These are phyloP conservation scores for Mayamaea pseudoterrestris DNA, from an alignment of 108 stramenopile genomes.

Conservation along the genomic window DNA sequence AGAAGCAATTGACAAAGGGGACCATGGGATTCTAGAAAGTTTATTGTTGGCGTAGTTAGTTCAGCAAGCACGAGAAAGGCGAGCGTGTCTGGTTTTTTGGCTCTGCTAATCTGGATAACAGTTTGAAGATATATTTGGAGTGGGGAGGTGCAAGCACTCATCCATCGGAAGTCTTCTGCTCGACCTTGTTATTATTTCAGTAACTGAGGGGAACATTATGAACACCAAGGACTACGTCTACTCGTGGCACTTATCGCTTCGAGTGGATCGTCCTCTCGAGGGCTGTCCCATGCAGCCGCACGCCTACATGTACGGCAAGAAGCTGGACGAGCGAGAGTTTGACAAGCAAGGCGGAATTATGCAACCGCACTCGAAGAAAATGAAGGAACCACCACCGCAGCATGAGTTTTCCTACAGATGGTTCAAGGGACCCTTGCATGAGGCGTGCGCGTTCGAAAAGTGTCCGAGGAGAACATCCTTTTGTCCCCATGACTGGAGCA, in stretches of 20 bases:
- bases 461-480: slow-evolving; percentile 78
- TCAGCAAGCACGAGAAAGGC: no score
- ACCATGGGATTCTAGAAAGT: no score
- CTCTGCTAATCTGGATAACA: no score
- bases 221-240: slow-evolving; percentile 43
- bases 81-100: no score
- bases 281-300: slow-evolving; percentile 75
- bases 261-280: slow-evolving; percentile 84
- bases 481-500: slow-evolving; percentile 84
- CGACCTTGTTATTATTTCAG: no score
- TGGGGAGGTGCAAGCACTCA: no score
- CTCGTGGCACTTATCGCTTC: slow-evolving; percentile 79
- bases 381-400: slow-evolving; percentile 67
- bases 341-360: slow-evolving; percentile 34
- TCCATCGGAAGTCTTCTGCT: no score
- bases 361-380: slow-evolving; percentile 59
- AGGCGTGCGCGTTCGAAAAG: slow-evolving; percentile 67
- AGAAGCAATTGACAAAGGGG: no score
- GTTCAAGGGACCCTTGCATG: slow-evolving; percentile 67
- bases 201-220: no score
- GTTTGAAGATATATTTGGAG: no score
- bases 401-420: slow-evolving; percentile 80
- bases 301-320: slow-evolving; percentile 89
- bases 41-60: no score
- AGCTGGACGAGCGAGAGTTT: slow-evolving; percentile 68